A percentile compares a stretch with the other conserved stretches of the same genome.
phyloP scores from a whole-genome alignment of 441 rosid genomes.

The Populus trichocarpa region DNA sequence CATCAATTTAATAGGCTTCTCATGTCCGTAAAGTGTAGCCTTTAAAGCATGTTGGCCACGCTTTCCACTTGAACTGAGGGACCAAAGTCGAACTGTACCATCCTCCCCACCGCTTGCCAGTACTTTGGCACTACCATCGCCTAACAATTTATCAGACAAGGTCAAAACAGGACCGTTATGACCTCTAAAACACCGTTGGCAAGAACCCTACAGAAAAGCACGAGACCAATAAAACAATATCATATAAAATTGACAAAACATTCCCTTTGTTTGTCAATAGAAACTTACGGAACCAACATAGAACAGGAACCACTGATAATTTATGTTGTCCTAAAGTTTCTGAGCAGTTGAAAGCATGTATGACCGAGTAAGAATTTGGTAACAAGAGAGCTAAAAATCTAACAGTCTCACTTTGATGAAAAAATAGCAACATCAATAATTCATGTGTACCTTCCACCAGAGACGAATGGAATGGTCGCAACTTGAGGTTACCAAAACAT shows the following conservation, averaged over 20 bases:
- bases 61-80: conserved; percentile 52
- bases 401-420: not conserved
- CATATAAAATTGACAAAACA: not conserved
- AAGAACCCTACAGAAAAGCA: conserved; percentile 43
- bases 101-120: conserved; percentile 79
- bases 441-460: conserved; percentile 66
- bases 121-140: conserved; percentile 38
- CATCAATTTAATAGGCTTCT: conserved; percentile 51
- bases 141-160: conserved; percentile 59
- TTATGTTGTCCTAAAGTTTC: not conserved
- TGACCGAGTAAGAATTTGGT: not conserved
- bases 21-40: conserved; percentile 63
- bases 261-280: conserved; percentile 3
- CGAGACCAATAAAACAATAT: not conserved
- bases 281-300: not conserved
- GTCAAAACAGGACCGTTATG: conserved; percentile 53
- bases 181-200: conserved; percentile 58
- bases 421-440: conserved; percentile 1
- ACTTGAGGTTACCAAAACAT: conserved; percentile 55
- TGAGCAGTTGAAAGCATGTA: not conserved
- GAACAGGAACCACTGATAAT: not conserved
- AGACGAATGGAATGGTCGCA: conserved; percentile 57
- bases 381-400: not conserved
- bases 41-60: conserved; percentile 53
- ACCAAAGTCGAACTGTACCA: conserved; percentile 69